Evolutionary conservation across 768 basidiomycete genomes (phyloP).

Genomic region (Panaeolus papilionaceus): DNA sequence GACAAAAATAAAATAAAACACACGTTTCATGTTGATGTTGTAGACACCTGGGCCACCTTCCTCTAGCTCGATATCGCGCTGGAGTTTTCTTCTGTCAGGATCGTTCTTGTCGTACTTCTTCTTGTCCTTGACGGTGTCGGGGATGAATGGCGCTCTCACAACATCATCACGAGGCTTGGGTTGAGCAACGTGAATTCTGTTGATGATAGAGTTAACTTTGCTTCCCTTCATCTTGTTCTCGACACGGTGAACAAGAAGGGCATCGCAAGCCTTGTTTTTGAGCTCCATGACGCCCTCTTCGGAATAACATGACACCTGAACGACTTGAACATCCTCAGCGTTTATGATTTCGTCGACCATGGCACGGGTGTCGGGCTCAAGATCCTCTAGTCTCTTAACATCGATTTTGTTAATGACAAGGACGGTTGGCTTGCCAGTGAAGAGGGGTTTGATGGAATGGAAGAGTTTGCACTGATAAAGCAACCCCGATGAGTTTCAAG

Average conservation of each 20-base stretch:
- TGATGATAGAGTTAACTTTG: slow-evolving; percentile 91
- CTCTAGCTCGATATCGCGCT: slow-evolving; percentile 84
- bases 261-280: slow-evolving; percentile 95
- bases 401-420: slow-evolving; percentile 99
- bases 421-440: slow-evolving; percentile 89
- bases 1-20: slow-evolving; percentile 33
- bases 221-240: slow-evolving; percentile 93
- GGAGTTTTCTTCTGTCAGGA: slow-evolving; percentile 73
- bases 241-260: slow-evolving; percentile 92
- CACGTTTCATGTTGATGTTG: slow-evolving; percentile 90
- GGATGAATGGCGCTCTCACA: slow-evolving; percentile 87
- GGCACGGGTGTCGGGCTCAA: slow-evolving; percentile 73
- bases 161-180: slow-evolving; percentile 93
- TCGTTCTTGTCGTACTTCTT: slow-evolving; percentile 89
- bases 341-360: slow-evolving; percentile 90
- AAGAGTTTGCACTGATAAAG: slow-evolving; percentile 88
- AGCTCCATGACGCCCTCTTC: slow-evolving; percentile 98
- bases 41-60: slow-evolving; percentile 92
- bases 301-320: slow-evolving; percentile 93
- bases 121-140: slow-evolving; percentile 77
- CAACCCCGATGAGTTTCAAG: slow-evolving; percentile 14
- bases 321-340: slow-evolving; percentile 68
- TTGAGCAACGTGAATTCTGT: slow-evolving; percentile 95
- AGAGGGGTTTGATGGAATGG: slow-evolving; percentile 99
- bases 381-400: slow-evolving; percentile 86